Evolutionary conservation across 2,329 filamentous ascomycete species (phyloP), one percentile per base, ranked within the genome.

Genomic region (Rutstroemia sp.): DNA sequence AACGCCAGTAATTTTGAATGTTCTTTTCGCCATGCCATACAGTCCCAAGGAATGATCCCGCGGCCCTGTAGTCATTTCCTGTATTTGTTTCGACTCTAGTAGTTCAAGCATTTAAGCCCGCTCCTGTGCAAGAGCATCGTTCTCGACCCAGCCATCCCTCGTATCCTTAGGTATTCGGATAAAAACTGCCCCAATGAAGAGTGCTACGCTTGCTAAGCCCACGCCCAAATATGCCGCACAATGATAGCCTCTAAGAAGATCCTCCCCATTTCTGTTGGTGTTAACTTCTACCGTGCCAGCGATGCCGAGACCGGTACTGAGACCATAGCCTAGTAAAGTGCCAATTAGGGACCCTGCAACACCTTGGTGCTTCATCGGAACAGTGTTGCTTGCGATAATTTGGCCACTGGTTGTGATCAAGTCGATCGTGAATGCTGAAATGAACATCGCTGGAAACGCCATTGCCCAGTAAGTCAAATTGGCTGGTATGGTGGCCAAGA

Each of bases 361-460:
- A 0, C 78, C 78, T 55, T 81, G 77, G 19, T 80, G 69, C 8
- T 70, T 67, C 2, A 72, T 69, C 4, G 63, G 67, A 3, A 81
- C 78, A 0, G 72, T 73, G 54, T 79, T 80, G 51, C 77, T 79
- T 0, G 77, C 76, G 54, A 81, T 78, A 4, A 81, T 76, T 58
- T 80, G 76, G 0, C 76, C 76, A 0, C 75, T 76, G 0, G 76
- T 74, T 53, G 74, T 79, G 5, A 78, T 71, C 2, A 80, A 73
- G 58, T 81, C 78, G 0, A 76, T 76, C 30, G 74, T 76, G 61
- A 75, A 62, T 2, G 72, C 69, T 44, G 62, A 59, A 8, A 73
- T 59, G 4, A 73, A 56, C 16, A 69, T 66, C 2, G 70, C 70
- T 0, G 68, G 74, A 50, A 80, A 79, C 0, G 67, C 60, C 54